These are phyloP conservation scores for Penicillium arizonense DNA, from an alignment of 495 filamentous ascomycete species.

Conservation along the genomic window DNA sequence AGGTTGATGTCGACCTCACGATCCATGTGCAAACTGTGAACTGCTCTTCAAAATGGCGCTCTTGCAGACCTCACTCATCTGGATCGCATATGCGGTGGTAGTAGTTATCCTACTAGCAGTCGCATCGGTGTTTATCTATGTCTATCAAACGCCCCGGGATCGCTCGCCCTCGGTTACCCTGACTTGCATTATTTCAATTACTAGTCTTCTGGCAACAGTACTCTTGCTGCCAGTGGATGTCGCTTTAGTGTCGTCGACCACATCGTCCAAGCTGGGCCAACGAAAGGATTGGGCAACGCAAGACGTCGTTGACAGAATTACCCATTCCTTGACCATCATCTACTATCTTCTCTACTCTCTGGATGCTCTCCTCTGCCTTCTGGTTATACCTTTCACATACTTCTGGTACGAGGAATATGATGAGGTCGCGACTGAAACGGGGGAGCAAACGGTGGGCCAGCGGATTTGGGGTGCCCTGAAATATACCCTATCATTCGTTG, in stretches of 20 bases:
- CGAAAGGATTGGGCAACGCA: constrained; percentile 95
- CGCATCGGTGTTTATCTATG: constrained; percentile 76
- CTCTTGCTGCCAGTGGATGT: constrained; percentile 94
- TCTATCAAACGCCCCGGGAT: constrained; percentile 86
- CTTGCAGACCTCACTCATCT: constrained; percentile 82
- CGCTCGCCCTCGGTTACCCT: constrained; percentile 75
- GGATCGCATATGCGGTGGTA: constrained; percentile 85
- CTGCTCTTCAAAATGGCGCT: constrained; percentile 54
- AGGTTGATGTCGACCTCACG: neutral
- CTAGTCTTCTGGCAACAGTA: constrained; percentile 84
- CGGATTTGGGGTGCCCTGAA: constrained; percentile 81
- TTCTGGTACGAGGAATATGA: constrained; percentile 98
- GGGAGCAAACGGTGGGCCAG: constrained; percentile 64
- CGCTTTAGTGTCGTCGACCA: constrained; percentile 87
- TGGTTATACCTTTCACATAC: constrained; percentile 93
- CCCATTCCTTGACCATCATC: constrained; percentile 75
- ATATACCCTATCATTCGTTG: constrained; percentile 83
- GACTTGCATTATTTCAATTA: constrained; percentile 82
- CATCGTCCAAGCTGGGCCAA: constrained; percentile 66
- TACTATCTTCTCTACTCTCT: constrained; percentile 92
- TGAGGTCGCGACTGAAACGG: constrained; percentile 75
- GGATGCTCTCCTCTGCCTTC: constrained; percentile 85
- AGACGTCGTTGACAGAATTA: constrained; percentile 70
- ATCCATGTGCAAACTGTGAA: constrained; percentile 1
- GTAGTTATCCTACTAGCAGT: constrained; percentile 67